These are phyloP conservation scores for Umbellularia californica DNA, from an alignment of 164 flowering plant species.

Conservation along the genomic window DNA sequence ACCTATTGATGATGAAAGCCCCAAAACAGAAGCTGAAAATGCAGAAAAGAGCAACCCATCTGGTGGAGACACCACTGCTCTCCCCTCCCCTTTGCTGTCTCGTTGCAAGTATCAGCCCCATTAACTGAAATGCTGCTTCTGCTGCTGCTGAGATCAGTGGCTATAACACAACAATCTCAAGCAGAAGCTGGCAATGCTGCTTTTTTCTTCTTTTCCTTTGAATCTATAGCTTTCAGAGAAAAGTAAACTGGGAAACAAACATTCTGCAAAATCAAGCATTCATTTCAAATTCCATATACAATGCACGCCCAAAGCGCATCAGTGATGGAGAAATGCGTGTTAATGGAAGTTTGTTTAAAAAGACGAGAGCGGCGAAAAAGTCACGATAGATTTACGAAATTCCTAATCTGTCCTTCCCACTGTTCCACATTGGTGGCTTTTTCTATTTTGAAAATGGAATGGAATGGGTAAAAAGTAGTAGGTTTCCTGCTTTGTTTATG, in stretches of 20 bases:
- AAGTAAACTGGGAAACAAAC: neutral
- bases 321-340: neutral
- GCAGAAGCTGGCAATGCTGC: neutral
- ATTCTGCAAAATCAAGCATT: neutral
- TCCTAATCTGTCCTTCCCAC: neutral
- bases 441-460: too few species aligned
- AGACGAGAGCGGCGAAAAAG: neutral
- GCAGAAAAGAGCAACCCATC: constrained; percentile 72
- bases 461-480: too few species aligned
- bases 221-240: neutral
- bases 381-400: neutral
- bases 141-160: neutral
- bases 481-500: too few species aligned
- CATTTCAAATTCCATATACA: neutral
- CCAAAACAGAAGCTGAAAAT: constrained; percentile 75
- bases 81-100: constrained; percentile 42
- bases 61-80: constrained; percentile 42
- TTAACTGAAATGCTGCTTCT: neutral
- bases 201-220: neutral
- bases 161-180: constrained; percentile 7
- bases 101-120: constrained; percentile 27
- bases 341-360: neutral
- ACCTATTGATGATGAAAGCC: constrained; percentile 70
- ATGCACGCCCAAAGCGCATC: neutral
- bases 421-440: neutral